Evolutionary conservation across 108 stramenopile species (phyloP).

Genomic region (Discostella stelligeroides): DNA sequence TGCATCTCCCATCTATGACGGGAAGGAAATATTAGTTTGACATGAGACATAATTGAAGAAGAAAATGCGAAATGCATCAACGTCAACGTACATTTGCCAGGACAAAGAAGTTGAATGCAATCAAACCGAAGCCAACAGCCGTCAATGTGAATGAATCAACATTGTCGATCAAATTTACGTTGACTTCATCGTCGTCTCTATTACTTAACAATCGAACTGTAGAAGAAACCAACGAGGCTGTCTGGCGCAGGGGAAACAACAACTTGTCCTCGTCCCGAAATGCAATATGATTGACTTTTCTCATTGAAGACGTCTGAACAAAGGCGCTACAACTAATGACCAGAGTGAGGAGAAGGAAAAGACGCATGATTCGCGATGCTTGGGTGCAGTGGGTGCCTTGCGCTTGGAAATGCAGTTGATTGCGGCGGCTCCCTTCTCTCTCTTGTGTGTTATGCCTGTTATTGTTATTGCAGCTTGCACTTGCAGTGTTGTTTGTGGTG

Average conservation of each 20-base stretch:
- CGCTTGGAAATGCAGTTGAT: too few relatives aligned
- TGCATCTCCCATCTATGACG: conserved; percentile 71
- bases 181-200: conserved; percentile 52
- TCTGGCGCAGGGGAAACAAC: background rate
- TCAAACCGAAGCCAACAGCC: conserved; percentile 80
- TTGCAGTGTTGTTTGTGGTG: too few relatives aligned
- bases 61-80: background rate
- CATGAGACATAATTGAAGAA: background rate
- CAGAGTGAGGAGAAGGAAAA: background rate
- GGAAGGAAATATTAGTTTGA: background rate
- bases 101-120: conserved; percentile 87
- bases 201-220: background rate
- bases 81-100: conserved; percentile 64
- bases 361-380: conserved; percentile 2
- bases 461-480: too few relatives aligned
- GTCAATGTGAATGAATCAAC: conserved; percentile 76
- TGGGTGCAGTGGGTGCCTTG: background rate
- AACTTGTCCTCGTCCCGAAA: background rate
- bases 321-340: background rate
- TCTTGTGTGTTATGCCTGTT: too few relatives aligned
- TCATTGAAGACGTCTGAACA: background rate
- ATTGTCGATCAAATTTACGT: conserved; percentile 64
- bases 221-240: background rate
- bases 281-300: background rate
- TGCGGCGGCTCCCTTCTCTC: too few relatives aligned